A percentile compares a stretch with the other conserved stretches of the same genome.
Conservation (phyloP, 2,329 filamentous ascomycete genomes). For the Atkinsonella hypoxylon region DNA sequence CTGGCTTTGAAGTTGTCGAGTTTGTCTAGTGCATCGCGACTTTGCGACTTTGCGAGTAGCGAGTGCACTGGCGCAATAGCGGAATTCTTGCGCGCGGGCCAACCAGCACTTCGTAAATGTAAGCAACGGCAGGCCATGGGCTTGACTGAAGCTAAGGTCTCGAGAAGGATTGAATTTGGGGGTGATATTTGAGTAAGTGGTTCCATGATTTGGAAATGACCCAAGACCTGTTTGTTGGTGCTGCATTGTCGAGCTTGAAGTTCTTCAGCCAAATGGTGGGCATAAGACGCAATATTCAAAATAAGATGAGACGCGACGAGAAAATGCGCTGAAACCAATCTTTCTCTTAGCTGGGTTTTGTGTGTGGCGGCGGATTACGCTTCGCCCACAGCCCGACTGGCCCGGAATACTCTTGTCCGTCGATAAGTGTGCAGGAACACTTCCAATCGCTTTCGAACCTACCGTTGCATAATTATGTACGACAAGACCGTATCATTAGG, state of each 20-base stretch:
- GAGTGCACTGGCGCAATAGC: background rate
- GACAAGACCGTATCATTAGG: constrained; percentile 38
- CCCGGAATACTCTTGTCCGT: background rate
- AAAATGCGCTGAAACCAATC: background rate
- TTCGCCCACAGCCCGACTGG: background rate
- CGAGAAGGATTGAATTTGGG: constrained; percentile 20
- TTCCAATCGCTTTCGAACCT: background rate
- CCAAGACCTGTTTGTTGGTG: background rate
- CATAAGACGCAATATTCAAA: background rate
- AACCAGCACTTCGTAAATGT: background rate
- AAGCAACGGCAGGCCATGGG: constrained; percentile 21
- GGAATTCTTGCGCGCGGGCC: background rate
- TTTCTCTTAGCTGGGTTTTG: background rate
- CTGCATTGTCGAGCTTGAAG: background rate
- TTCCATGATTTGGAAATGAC: background rate
- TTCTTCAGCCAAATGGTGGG: no score
- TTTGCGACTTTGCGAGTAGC: background rate
- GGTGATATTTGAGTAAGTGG: constrained; percentile 17
- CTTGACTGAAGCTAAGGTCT: constrained; percentile 17
- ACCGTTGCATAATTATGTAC: constrained; percentile 18
- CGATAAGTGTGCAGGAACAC: background rate
- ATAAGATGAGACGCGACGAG: background rate
- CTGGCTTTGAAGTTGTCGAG: background rate
- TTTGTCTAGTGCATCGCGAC: background rate
- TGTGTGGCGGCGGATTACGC: background rate